phyloP scores from a whole-genome alignment of 179 eudicot species.

The Monotropa hypopitys region DNA sequence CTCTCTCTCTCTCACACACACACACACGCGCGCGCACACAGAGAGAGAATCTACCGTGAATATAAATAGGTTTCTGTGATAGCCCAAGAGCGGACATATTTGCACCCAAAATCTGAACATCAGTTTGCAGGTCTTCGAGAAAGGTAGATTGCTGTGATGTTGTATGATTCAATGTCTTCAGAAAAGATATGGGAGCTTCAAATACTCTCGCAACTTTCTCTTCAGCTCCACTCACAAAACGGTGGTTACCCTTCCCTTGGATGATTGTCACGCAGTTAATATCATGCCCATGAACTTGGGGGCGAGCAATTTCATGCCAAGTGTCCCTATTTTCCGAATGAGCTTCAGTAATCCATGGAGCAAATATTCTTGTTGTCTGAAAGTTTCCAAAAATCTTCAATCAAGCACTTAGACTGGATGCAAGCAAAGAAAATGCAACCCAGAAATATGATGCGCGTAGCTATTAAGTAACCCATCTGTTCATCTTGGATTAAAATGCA shows the following conservation, averaged over 20 bases:
- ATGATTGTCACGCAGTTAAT: conserved; percentile 66
- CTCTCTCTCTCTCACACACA: no score
- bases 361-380: conserved; percentile 81
- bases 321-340: conserved; percentile 23
- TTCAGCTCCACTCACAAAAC: conserved; percentile 89
- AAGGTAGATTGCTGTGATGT: conserved; percentile 27
- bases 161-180: conserved; percentile 76
- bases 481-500: background rate
- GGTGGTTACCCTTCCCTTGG: conserved; percentile 81
- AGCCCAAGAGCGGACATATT: conserved; percentile 98
- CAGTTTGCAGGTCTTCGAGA: conserved; percentile 50
- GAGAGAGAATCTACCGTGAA: conserved; percentile 37
- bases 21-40: background rate
- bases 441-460: background rate
- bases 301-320: conserved; percentile 96
- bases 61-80: conserved; percentile 89
- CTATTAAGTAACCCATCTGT: background rate
- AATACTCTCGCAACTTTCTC: conserved; percentile 96
- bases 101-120: conserved; percentile 87
- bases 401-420: background rate
- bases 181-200: conserved; percentile 89
- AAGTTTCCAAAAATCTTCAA: conserved; percentile 11
- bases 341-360: conserved; percentile 51
- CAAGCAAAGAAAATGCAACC: background rate
- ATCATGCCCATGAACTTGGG: conserved; percentile 99